Evolutionary conservation across 306 rosid genomes (phyloP), one percentile per base, ranked within the genome.

Genomic region (Corylus americana): DNA sequence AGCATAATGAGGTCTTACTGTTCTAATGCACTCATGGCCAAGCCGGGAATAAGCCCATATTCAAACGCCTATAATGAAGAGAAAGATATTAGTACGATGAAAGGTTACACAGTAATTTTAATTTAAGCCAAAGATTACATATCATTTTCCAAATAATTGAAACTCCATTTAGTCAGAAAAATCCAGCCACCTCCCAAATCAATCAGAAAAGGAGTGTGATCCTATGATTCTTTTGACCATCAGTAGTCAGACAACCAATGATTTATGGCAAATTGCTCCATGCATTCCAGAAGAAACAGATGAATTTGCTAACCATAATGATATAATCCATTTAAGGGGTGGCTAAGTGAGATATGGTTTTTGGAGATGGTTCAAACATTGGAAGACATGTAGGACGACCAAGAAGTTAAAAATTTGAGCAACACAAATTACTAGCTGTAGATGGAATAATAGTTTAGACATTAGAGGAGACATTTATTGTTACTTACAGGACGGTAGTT

Each of bases 41-140:
- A 80, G 70, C 98, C 98, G 74, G 98, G 96, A 84, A 92, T 55
- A 75, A 95, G 92, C 76, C 98, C 98, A 61, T 90, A 83, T 14
- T 95, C 91, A 78, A 91, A 94, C 73, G 97, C 97, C 98, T 94
- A 67, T 75, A 83, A 81, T 50, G 20, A 77, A 68, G 79, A 82
- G 42, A 73, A 73, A 78, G 71, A 68, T 62, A 57, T 54, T 42
- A 54, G 49, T 50, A 61, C 77, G 58, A 74, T 81, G 66, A 82
- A 29, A 67, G 77, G 61, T 78, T 69, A 55, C n/a, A 69, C 14
- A 51, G 59, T 70, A 73, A 53, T 53, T 71, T 29, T 62, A 62
- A 62, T 29, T 62, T 29, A 62, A 25, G 69, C 7, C 12, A 62
- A 62, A 53, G 7, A 14, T 53, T 53, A 2, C 57, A 53, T 53